Conservation (phyloP, 139 green algal species). For the Haematococcus sp. region DNA sequence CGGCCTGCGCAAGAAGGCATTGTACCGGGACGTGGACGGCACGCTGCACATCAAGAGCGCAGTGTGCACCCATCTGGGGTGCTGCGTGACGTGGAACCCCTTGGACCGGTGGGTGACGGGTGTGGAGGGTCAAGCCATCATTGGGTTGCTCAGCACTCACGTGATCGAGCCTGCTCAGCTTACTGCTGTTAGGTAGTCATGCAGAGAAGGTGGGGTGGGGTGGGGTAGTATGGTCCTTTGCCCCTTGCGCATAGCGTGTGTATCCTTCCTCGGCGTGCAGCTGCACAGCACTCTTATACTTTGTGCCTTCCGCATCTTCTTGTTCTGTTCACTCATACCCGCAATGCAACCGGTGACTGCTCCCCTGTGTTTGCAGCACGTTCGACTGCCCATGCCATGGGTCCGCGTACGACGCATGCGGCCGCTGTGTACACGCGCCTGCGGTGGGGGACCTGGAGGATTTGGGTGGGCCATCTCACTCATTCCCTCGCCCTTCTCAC, state of each 20-base stretch:
- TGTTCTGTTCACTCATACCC: too few species aligned
- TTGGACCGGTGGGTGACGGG: constrained; percentile 14
- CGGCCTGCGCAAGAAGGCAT: constrained; percentile 18
- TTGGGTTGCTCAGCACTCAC: not conserved
- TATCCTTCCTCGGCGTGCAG: too few species aligned
- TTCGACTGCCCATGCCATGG: constrained; percentile 35
- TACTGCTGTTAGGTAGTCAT: too few species aligned
- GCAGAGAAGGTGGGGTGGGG: too few species aligned
- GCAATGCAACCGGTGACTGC: too few species aligned
- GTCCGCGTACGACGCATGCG: constrained; percentile 13
- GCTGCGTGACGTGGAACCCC: constrained; percentile 31
- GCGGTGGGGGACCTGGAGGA: constrained; percentile 26
- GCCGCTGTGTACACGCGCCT: constrained; percentile 17
- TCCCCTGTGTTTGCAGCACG: constrained; percentile 3
- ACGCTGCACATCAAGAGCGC: constrained; percentile 11
- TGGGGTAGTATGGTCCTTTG: too few species aligned
- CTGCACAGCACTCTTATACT: too few species aligned
- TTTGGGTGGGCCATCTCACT: constrained; percentile 10
- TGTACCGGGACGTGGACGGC: constrained; percentile 20
- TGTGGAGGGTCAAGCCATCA: not conserved
- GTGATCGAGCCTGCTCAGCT: too few species aligned
- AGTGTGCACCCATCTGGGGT: constrained; percentile 31
- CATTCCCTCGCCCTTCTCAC: too few species aligned
- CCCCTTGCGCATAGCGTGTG: too few species aligned
- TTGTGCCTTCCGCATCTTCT: too few species aligned